Evolutionary conservation across 345 rosid genomes (phyloP).

Genomic region (Alliaria petiolata): DNA sequence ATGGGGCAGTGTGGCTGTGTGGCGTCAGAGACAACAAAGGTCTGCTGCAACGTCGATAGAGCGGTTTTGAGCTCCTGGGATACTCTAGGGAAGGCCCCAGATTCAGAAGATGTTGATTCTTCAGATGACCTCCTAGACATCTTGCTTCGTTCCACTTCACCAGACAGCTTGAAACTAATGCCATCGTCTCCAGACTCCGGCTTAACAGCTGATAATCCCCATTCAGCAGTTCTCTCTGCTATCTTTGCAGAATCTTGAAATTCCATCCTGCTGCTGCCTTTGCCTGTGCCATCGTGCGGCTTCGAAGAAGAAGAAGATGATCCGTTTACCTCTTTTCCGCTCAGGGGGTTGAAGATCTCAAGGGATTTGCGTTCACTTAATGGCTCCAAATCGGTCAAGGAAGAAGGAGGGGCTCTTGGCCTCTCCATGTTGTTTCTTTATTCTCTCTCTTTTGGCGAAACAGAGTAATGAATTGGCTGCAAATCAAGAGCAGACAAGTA

Average conservation of each 20-base stretch:
- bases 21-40: constrained; percentile 94
- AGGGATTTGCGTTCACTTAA: constrained; percentile 31
- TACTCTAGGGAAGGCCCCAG: constrained; percentile 59
- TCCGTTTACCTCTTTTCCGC: constrained; percentile 20
- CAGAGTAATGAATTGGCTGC: constrained; percentile 20
- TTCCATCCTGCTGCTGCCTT: constrained; percentile 54
- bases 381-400: constrained; percentile 16
- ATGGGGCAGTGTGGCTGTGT: constrained; percentile 88
- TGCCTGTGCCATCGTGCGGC: constrained; percentile 1
- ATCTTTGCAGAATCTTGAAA: constrained; percentile 52
- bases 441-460: constrained; percentile 5
- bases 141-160: constrained; percentile 45
- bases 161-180: constrained; percentile 43
- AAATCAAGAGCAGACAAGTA: constrained; percentile 16
- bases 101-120: constrained; percentile 48
- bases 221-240: constrained; percentile 73
- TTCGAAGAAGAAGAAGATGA: constrained; percentile 24
- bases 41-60: constrained; percentile 81
- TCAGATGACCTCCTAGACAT: constrained; percentile 63
- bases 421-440: constrained; percentile 31
- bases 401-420: constrained; percentile 29
- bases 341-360: constrained; percentile 34
- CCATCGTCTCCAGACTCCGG: constrained; percentile 44
- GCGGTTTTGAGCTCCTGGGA: constrained; percentile 90
- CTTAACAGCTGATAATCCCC: constrained; percentile 68